Evolutionary conservation across 2,329 filamentous ascomycete genomes (phyloP).

Genomic region (Xylaria sp.): DNA sequence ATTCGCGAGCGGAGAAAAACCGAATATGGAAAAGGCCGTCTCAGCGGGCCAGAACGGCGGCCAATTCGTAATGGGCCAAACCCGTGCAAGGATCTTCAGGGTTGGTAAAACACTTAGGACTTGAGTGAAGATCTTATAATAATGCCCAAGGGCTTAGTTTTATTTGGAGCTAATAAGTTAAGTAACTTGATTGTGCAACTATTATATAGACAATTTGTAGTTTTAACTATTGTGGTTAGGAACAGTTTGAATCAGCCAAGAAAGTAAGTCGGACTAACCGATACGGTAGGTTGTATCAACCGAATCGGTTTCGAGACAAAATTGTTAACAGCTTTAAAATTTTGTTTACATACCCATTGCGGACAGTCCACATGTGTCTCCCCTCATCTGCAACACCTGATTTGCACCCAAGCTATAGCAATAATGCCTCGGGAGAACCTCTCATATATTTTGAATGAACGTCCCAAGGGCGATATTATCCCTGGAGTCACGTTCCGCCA

Average conservation of each 20-base stretch:
- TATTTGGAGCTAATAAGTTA: neutral
- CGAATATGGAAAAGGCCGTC: neutral
- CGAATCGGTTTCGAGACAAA: neutral
- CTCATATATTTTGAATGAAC: slow-evolving; percentile 2
- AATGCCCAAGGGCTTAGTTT: neutral
- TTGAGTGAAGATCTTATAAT: neutral
- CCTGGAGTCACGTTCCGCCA: neutral
- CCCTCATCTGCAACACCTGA: neutral
- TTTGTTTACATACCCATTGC: neutral
- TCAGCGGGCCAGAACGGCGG: neutral
- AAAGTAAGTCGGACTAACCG: neutral
- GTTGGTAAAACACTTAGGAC: neutral
- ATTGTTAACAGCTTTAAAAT: neutral
- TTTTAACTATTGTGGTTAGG: neutral
- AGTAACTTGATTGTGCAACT: neutral
- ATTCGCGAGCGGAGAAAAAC: neutral
- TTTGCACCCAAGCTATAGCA: neutral
- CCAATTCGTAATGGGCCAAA: neutral
- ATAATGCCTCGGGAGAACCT: slow-evolving; percentile 1
- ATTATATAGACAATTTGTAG: neutral
- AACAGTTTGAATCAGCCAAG: neutral
- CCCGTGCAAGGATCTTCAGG: neutral
- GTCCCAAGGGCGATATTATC: neutral
- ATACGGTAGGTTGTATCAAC: neutral
- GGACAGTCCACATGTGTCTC: neutral